Base-by-base conservation (phyloP, 345 rosid genomes). In the Euphorbia tirucalli region DNA sequence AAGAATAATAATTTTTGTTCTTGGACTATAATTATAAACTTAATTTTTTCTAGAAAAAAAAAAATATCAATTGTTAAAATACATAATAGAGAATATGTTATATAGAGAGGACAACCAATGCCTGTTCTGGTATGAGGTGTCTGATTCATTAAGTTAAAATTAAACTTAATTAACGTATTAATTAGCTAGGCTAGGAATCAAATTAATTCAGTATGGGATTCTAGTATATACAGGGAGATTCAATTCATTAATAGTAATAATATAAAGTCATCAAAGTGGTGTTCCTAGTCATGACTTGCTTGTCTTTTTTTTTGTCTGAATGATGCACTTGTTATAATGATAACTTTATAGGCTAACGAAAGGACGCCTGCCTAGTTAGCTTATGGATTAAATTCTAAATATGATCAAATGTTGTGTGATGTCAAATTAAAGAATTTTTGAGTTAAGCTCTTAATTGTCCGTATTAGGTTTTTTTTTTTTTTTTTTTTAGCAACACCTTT, bases 51-150 rank as follows among this genome's bases (percentile, higher is more conserved):
- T n/a, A n/a, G n/a, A n/a, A n/a, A n/a, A n/a, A n/a, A n/a, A n/a
- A n/a, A n/a, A n/a, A n/a, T n/a, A n/a, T n/a, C n/a, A n/a, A n/a
- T n/a, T n/a, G n/a, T n/a, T n/a, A n/a, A n/a, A n/a, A n/a, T n/a
- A n/a, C n/a, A n/a, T n/a, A n/a, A n/a, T n/a, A n/a, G n/a, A n/a
- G n/a, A n/a, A n/a, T n/a, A n/a, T n/a, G n/a, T n/a, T n/a, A n/a
- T n/a, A n/a, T n/a, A n/a, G n/a, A n/a, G n/a, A n/a, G n/a, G n/a
- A n/a, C n/a, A 61, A 62, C 82, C 75, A 71, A 57, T 79, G 66
- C 71, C 11, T 19, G 68, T 71, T 48, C 5, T 62, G 59, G 24
- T 44, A 66, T 71, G 71, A 71, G 76, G 68, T 7, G 59, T 75
- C 73, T 63, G 31, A 68, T 56, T 75, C 46, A 75, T 13, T 5